Percentiles rank a stretch among this genome's conserved stretches.
Conservation (phyloP, 1,284 basidiomycete species). For the Apiotrichum veenhuisii region DNA sequence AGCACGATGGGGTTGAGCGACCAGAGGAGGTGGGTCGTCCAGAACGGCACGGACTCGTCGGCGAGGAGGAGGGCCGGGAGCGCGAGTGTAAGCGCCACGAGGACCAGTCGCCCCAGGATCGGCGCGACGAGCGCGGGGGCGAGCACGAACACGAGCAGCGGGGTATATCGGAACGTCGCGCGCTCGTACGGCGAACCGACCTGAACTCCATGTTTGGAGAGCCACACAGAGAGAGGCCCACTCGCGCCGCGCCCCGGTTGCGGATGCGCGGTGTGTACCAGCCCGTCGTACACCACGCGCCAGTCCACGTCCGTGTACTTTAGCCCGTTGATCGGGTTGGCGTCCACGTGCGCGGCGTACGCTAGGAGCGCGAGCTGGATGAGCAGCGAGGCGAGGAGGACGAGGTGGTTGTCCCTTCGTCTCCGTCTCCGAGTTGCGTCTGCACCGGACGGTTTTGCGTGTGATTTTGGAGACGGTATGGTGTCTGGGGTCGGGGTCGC, state of each 20-base stretch:
- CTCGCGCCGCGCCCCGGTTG: background rate
- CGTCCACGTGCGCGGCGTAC: slow-evolving; percentile 43
- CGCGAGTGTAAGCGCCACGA: slow-evolving; percentile 77
- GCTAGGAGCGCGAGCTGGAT: slow-evolving; percentile 35
- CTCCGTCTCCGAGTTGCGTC: no score
- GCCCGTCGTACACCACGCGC: slow-evolving; percentile 88
- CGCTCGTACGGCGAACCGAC: slow-evolving; percentile 77
- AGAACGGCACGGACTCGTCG: slow-evolving; percentile 16
- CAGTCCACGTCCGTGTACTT: slow-evolving; percentile 99
- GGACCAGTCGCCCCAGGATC: slow-evolving; percentile 84
- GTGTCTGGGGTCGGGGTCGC: no score
- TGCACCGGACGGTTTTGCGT: no score
- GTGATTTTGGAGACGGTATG: no score
- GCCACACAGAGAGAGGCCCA: slow-evolving; percentile 1
- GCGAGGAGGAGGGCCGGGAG: slow-evolving; percentile 73
- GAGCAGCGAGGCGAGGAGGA: slow-evolving; percentile 20
- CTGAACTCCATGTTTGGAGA: background rate
- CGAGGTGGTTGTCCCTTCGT: no score
- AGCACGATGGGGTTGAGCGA: slow-evolving; percentile 92
- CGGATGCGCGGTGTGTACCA: slow-evolving; percentile 42
- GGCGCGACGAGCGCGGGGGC: slow-evolving; percentile 76
- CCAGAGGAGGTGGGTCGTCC: slow-evolving; percentile 57
- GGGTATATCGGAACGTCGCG: slow-evolving; percentile 94
- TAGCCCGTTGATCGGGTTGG: slow-evolving; percentile 51
- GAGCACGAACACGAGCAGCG: slow-evolving; percentile 77